Evolutionary conservation across 2,329 filamentous ascomycete genomes (phyloP).

Genomic region (Polytolypa hystricis): DNA sequence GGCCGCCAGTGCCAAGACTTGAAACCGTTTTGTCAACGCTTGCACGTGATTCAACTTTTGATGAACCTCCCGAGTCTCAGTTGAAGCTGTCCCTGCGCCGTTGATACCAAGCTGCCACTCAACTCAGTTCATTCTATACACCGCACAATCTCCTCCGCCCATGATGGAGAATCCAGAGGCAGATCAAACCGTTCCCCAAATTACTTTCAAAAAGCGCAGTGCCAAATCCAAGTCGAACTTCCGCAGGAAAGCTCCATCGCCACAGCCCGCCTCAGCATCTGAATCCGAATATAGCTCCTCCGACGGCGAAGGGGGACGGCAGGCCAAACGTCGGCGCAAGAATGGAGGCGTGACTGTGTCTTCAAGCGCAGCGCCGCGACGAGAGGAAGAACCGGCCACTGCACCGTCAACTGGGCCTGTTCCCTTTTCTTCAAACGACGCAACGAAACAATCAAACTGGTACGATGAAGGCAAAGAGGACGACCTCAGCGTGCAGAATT

Average conservation of each 20-base stretch:
- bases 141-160: too few relatives aligned
- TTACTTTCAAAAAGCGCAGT: slow-evolving; percentile 71
- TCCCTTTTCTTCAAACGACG: slow-evolving; percentile 50
- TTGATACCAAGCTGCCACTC: too few relatives aligned
- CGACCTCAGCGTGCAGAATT: slow-evolving; percentile 38
- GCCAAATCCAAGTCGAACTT: slow-evolving; percentile 65
- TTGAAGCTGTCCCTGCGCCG: too few relatives aligned
- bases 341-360: slow-evolving; percentile 57
- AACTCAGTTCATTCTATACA: too few relatives aligned
- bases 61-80: too few relatives aligned
- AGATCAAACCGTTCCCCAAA: slow-evolving; percentile 21
- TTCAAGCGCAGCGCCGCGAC: slow-evolving; percentile 32
- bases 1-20: too few relatives aligned
- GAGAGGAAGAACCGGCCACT: slow-evolving; percentile 45
- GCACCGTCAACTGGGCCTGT: slow-evolving; percentile 47
- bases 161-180: slow-evolving; percentile 19
- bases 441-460: slow-evolving; percentile 83
- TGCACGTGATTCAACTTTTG: too few relatives aligned
- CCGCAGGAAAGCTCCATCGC: slow-evolving; percentile 70
- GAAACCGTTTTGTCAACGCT: too few relatives aligned
- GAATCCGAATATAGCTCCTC: slow-evolving; percentile 59
- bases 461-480: slow-evolving; percentile 59
- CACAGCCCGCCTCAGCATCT: slow-evolving; percentile 52
- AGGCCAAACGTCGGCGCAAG: slow-evolving; percentile 69
- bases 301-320: slow-evolving; percentile 64